Evolutionary conservation across 2,329 filamentous ascomycete genomes (phyloP).

Genomic region (Phyllosticta paracitricarpa): DNA sequence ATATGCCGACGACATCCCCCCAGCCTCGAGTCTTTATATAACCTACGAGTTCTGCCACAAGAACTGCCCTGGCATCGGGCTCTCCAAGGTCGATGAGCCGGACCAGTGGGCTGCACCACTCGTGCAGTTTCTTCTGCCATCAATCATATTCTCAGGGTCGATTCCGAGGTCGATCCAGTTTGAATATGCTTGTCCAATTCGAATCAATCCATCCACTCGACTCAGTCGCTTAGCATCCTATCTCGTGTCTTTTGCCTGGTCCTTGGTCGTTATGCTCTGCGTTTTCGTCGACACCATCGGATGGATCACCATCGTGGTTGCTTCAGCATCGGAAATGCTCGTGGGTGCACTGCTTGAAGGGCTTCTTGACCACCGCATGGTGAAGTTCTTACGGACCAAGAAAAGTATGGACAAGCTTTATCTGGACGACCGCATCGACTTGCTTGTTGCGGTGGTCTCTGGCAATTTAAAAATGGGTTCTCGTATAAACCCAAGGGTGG

Average conservation of each 20-base stretch:
- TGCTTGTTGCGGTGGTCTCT: background rate
- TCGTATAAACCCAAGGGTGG: background rate
- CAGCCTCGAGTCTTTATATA: slow-evolving; percentile 1
- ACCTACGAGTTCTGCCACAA: slow-evolving; percentile 21
- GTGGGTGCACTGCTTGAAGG: slow-evolving; percentile 9
- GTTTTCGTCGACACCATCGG: slow-evolving; percentile 15
- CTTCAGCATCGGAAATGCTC: slow-evolving; percentile 7
- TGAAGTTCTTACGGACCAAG: background rate
- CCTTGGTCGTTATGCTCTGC: slow-evolving; percentile 21
- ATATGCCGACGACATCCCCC: slow-evolving; percentile 1
- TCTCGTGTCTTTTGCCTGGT: slow-evolving; percentile 6
- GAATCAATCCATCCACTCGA: background rate
- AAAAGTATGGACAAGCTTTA: background rate
- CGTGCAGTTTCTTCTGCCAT: slow-evolving; percentile 28
- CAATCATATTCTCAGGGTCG: slow-evolving; percentile 27
- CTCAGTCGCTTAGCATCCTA: background rate
- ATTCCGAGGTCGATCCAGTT: slow-evolving; percentile 19
- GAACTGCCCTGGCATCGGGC: slow-evolving; percentile 22
- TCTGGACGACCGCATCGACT: background rate
- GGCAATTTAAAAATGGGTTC: background rate
- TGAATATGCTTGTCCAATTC: background rate
- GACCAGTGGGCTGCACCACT: slow-evolving; percentile 26
- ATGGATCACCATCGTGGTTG: slow-evolving; percentile 10
- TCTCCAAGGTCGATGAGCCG: slow-evolving; percentile 18
- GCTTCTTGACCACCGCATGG: slow-evolving; percentile 7